Percentiles rank a stretch among this genome's conserved stretches.
These are phyloP conservation scores for Pochonia chlamydosporia DNA, from an alignment of 2,329 filamentous ascomycete species.

Conservation along the genomic window DNA sequence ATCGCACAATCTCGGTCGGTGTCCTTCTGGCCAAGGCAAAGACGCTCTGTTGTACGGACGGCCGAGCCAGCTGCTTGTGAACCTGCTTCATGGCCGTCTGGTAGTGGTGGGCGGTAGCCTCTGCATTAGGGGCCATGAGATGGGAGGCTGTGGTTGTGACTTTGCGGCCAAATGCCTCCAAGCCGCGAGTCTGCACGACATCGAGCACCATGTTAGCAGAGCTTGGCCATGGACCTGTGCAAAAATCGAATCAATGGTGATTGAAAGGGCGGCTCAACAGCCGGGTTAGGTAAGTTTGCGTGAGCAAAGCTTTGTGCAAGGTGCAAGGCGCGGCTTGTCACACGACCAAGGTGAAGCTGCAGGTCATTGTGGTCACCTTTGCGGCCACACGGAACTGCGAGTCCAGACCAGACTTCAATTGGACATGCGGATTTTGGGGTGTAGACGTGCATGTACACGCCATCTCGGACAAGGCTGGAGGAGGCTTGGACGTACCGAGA, in stretches of 20 bases:
- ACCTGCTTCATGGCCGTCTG: slow-evolving; percentile 83
- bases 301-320: not conserved
- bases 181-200: slow-evolving; percentile 63
- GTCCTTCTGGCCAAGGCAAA: slow-evolving; percentile 88
- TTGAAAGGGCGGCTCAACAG: slow-evolving; percentile 1
- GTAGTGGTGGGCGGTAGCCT: slow-evolving; percentile 60
- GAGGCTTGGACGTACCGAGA: slow-evolving; percentile 25
- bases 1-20: slow-evolving; percentile 89
- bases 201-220: slow-evolving; percentile 10
- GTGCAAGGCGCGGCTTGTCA: slow-evolving; percentile 13
- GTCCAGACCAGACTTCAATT: too few relatives aligned
- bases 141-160: slow-evolving; percentile 90
- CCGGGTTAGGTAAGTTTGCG: not conserved
- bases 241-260: slow-evolving; percentile 7
- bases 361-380: not conserved
- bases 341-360: slow-evolving; percentile 19
- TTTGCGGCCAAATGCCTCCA: slow-evolving; percentile 91
- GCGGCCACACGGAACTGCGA: not conserved
- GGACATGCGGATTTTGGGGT: not conserved
- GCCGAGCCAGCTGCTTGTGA: slow-evolving; percentile 80
- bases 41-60: slow-evolving; percentile 78
- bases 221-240: not conserved
- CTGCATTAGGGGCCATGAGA: slow-evolving; percentile 64
- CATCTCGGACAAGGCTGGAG: not conserved
- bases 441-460: not conserved